These are phyloP conservation scores for Eucalyptus albens DNA, from an alignment of 345 rosid genomes.

Conservation along the genomic window DNA sequence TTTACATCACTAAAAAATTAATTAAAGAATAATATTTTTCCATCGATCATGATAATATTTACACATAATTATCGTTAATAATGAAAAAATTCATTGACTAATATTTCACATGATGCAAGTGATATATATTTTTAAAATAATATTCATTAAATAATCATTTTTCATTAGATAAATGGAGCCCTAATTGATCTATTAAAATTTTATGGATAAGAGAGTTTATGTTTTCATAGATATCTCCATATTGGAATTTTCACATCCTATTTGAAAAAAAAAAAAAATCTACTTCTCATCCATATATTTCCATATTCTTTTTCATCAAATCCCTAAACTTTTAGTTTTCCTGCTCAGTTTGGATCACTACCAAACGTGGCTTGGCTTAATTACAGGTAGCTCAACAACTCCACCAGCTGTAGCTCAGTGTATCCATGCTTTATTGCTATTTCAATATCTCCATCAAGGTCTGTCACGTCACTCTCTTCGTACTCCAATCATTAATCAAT, in stretches of 20 bases:
- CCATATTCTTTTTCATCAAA: neutral
- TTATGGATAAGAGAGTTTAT: neutral
- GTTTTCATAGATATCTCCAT: neutral
- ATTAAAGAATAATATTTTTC: too few species aligned
- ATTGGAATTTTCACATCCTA: neutral
- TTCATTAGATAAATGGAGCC: neutral
- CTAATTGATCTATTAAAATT: neutral
- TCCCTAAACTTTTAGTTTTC: neutral
- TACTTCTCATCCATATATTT: neutral
- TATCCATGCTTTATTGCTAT: neutral
- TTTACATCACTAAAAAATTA: too few species aligned
- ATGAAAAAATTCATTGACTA: neutral
- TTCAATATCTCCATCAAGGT: neutral
- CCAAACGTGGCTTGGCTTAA: neutral
- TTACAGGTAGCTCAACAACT: neutral
- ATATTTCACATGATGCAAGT: neutral
- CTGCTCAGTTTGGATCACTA: neutral
- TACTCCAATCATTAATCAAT: neutral
- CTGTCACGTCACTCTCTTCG: neutral
- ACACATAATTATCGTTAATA: too few species aligned
- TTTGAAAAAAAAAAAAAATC: neutral
- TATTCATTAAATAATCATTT: too few species aligned
- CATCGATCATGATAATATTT: too few species aligned
- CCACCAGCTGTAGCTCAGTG: neutral
- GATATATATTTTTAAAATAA: neutral